Evolutionary conservation across 2,329 filamentous ascomycete genomes (phyloP), one percentile per base, ranked within the genome.

Genomic region (Ilyonectria destructans): DNA sequence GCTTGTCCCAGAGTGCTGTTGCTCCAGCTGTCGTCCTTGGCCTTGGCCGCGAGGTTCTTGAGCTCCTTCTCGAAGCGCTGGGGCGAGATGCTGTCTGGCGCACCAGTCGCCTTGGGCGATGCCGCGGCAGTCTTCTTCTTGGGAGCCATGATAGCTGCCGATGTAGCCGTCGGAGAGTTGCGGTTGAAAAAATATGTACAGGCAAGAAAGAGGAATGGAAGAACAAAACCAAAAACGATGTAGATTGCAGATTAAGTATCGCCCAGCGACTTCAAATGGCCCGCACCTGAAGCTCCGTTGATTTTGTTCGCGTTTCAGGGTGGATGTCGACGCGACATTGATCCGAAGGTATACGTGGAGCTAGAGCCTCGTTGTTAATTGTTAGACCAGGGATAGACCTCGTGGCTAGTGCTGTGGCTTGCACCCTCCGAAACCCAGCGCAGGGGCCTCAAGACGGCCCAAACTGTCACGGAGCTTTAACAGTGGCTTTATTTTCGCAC

Each of bases 41-140:
- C 80, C 71, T 86, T 86, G 45, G 77, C 75, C 8, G 87, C 86
- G 13, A 90, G 83, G 40, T 80, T 75, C 71, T 85, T 82, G 62
- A 90, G 85, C 72, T 90, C 88, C 65, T 81, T 81, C 74, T 89
- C 86, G 73, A 89, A 89, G 56, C 81, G 82, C 67, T 87, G 82
- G n/a, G 85, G 84, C 4, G 85, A 86, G 75, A 85, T 83, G 45
- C 81, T 74, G 59, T 79, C 69, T 15, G 78, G 65, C 66, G 71
- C 60, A 63, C 63, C 70, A 70, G 71, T 60, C 70, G 73, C 74
- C 74, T 69, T 68, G 57, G 71, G 46, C 43, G 43, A 45, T 35
- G 63, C 54, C 52, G 58, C 60, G 49, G 62, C 51, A 3, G 62
- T 56, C 60, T 69, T 71, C 61, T 73, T 73, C 65, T 70, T 74